Conservation (phyloP, 1,284 basidiomycete species). For the Cyathus pygmaeus region DNA sequence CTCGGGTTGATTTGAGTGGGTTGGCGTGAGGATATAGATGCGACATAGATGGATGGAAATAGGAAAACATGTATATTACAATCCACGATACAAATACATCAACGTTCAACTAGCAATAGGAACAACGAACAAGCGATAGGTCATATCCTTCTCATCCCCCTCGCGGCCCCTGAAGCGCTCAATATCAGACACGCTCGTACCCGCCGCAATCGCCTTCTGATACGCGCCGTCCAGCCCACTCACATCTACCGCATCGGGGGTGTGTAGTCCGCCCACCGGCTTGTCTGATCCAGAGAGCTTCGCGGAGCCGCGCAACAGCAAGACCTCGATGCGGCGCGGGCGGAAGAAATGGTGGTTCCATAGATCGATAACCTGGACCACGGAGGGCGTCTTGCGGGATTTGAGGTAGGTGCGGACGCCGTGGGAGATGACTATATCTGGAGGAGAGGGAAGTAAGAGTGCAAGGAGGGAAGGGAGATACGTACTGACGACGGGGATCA, state of each 20-base stretch:
- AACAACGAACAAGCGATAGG: constrained; percentile 26
- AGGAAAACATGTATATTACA: too few relatives aligned
- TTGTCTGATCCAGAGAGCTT: constrained; percentile 33
- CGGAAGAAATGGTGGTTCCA: constrained; percentile 55
- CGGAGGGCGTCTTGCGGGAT: constrained; percentile 28
- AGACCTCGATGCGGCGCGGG: constrained; percentile 43
- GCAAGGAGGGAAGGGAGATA: not conserved
- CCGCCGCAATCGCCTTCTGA: not conserved
- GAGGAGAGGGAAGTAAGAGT: not conserved
- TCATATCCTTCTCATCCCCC: constrained; percentile 14
- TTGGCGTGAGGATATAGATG: too few relatives aligned
- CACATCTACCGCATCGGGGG: not conserved
- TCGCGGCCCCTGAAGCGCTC: constrained; percentile 1
- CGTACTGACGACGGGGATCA: constrained; percentile 37
- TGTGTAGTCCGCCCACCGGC: constrained; percentile 4
- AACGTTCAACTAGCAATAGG: too few relatives aligned
- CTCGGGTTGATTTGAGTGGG: constrained; percentile 56
- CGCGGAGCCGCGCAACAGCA: constrained; percentile 43
- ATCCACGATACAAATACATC: too few relatives aligned
- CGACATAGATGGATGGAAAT: too few relatives aligned
- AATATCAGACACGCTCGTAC: not conserved
- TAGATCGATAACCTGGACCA: constrained; percentile 38
- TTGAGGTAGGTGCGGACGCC: constrained; percentile 34
- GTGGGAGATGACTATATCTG: constrained; percentile 24
- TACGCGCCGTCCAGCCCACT: not conserved